Evolutionary conservation across 2,329 filamentous ascomycete genomes (phyloP), one percentile per base, ranked within the genome.

Genomic region (Aspergillus latus): DNA sequence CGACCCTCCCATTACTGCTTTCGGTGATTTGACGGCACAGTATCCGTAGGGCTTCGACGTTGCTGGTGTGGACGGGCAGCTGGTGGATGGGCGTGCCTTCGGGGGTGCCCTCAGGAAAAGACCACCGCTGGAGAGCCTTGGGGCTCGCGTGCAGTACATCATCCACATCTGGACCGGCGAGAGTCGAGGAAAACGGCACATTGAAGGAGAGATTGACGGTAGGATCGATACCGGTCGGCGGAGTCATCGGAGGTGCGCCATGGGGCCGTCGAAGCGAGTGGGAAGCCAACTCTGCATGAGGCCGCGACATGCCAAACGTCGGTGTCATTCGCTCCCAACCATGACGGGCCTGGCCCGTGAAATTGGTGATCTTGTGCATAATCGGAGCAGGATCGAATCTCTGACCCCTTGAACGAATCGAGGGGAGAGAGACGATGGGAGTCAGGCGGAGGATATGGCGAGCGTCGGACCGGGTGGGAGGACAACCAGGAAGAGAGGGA

Each of bases 181-280:
- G 86, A 68, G 93, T 93, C 62, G 90, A 96, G 65, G 92, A 88
- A 77, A 97, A 97, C 59, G 94, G 94, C 48, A 99, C 89, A 72
- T 97, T 97, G 86, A 99, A 97, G 63, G 91, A 93, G 73, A 96
- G 88, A 75, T 95, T 91, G 75, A 97, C 90, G 63, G 86, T 86
- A 51, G 87, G 82, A 72, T 93, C 89, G 70, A 88, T 83, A 61
- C 87, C 81, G 62, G 88, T 86, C 57, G 88, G 85, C 63, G 88
- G 86, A 66, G 86, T 81, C 70, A 85, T 78, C 16, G 78, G 78
- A 34, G 73, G 71, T 57, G 72, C 72, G 44, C 69, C 70, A 68
- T 81, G 68, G 70, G 81, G 72, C 62, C 84, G 83, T 74, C 85
- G 85, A 68, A 82, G 74, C 58, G 80, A 76, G 62, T 80, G 76